Evolutionary conservation across 108 stramenopile species (phyloP), one percentile per base, ranked within the genome.

Genomic region (Cyclotella baltica): DNA sequence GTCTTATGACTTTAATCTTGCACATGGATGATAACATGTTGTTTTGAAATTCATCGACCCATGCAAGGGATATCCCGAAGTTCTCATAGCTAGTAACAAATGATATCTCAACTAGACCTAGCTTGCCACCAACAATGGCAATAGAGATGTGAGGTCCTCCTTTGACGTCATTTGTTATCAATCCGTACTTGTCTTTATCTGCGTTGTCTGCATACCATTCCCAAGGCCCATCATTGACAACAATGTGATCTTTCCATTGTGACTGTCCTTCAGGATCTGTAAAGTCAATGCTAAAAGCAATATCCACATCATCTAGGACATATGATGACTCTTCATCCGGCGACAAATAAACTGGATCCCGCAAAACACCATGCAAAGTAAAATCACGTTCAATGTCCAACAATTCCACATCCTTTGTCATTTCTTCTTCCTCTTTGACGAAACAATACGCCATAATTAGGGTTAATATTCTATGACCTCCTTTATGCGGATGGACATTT

Each of bases 281-380:
- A 28, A 81, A 81, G 38, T 81, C 80, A 19, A 81, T 51, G 35
- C 23, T 28, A 34, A 48, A 31, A 33, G 48, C 30, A 31, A 38
- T 31, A 22, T 9, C 30, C 15, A 29, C 38, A 8, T 55, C 50
- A 43, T 53, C 51, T 37, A 38, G 68, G 11, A 80, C 66, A 31
- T 73, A 80, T 40, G 68, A 19, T n/a, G 31, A n/a, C 27, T 80
- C 79, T 38, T 80, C 79, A 29, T 80, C 79, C 20, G 66, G 37
- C 23, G 72, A 73, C 59, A 80, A 53, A 62, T 80, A 80, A 3
- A 80, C 29, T 46, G 79, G 79, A 61, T 80, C 79, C 10, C 79
- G 65, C 67, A 80, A 15, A 3, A 80, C 19, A 35, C 53, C 62
- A 4, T 69, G 30, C 25, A 65, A 58, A 20, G 79, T 73, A 10